Conservation (phyloP, 768 basidiomycete genomes). For the Amanita muscaria region DNA sequence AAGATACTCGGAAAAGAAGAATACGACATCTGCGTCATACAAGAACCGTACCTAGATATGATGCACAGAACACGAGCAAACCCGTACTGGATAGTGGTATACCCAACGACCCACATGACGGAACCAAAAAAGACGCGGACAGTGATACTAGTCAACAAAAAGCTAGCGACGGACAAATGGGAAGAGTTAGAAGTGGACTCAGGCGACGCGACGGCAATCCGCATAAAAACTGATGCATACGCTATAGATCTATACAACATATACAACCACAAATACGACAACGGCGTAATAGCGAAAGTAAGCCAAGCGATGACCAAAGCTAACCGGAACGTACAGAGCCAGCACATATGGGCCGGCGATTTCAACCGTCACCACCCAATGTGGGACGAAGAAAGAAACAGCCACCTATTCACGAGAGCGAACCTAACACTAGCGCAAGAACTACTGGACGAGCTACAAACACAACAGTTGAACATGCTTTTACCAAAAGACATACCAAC, state of each 20-base stretch:
- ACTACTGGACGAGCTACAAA: background rate
- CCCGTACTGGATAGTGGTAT: background rate
- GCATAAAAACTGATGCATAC: background rate
- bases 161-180: background rate
- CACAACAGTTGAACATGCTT: background rate
- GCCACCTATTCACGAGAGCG: constrained; percentile 15
- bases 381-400: constrained; percentile 23
- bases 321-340: background rate
- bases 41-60: background rate
- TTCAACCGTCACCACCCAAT: constrained; percentile 33
- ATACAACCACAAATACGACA: background rate
- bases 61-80: background rate
- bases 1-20: background rate
- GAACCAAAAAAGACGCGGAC: too few species aligned
- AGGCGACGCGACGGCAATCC: background rate
- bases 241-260: background rate
- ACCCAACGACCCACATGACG: too few species aligned
- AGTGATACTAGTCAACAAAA: too few species aligned
- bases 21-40: background rate
- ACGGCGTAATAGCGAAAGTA: background rate
- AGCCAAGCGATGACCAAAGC: background rate
- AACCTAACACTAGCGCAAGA: background rate
- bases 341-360: constrained; percentile 25
- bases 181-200: background rate
- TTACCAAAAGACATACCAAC: background rate